phyloP scores from a whole-genome alignment of 768 basidiomycete species.

The Scleroderma citrinum region DNA sequence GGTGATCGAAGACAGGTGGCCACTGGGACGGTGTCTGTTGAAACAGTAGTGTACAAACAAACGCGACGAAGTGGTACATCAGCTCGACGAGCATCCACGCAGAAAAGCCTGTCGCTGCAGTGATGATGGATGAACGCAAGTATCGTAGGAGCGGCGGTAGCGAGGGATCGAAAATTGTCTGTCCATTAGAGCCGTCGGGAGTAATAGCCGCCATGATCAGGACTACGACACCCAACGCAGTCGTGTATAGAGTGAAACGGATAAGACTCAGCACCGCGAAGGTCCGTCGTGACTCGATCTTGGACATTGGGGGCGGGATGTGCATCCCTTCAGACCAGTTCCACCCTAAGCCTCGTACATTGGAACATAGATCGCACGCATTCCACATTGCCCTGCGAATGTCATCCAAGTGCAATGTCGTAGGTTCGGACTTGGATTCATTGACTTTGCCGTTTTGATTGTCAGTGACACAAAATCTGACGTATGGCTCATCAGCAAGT shows the following conservation, averaged over 20 bases:
- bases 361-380: slow-evolving; percentile 21
- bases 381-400: slow-evolving; percentile 20
- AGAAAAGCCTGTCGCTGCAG: slow-evolving; percentile 36
- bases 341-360: slow-evolving; percentile 27
- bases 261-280: slow-evolving; percentile 14
- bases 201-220: slow-evolving; percentile 21
- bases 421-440: neutral
- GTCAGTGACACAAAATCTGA: slow-evolving; percentile 2
- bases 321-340: slow-evolving; percentile 7
- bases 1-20: slow-evolving; percentile 58
- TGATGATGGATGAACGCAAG: slow-evolving; percentile 39
- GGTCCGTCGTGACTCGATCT: slow-evolving; percentile 12
- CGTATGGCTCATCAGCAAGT: slow-evolving; percentile 10
- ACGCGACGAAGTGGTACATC: slow-evolving; percentile 36
- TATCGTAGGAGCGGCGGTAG: slow-evolving; percentile 30
- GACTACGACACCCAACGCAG: slow-evolving; percentile 5
- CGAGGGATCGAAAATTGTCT: slow-evolving; percentile 33
- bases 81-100: slow-evolving; percentile 42
- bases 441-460: neutral
- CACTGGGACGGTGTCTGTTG: slow-evolving; percentile 46
- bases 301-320: slow-evolving; percentile 11
- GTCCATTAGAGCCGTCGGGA: slow-evolving; percentile 31
- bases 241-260: slow-evolving; percentile 2
- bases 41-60: slow-evolving; percentile 42
- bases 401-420: neutral